These are phyloP conservation scores for Colletotrichum higginsianum DNA, from an alignment of 2,329 filamentous ascomycete species.

Conservation along the genomic window DNA sequence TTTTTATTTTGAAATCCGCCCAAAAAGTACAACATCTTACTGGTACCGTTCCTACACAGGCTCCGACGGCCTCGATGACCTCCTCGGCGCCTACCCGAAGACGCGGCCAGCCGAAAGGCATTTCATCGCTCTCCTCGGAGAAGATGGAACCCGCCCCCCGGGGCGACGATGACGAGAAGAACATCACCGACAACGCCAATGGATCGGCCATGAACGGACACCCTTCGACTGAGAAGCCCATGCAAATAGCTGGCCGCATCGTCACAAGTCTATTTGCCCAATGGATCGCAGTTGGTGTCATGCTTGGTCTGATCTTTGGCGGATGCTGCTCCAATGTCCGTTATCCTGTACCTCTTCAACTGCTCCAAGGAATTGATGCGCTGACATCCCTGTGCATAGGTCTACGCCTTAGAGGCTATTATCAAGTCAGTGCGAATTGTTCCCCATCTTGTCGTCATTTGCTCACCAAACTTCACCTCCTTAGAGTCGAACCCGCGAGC, in stretches of 20 bases:
- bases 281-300: slow-evolving; percentile 75
- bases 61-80: slow-evolving; percentile 52
- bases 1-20: slow-evolving; percentile 6
- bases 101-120: slow-evolving; percentile 44
- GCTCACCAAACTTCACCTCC: slow-evolving; percentile 32
- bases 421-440: slow-evolving; percentile 77
- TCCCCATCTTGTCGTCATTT: slow-evolving; percentile 5
- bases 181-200: background rate
- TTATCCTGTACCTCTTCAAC: slow-evolving; percentile 58
- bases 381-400: slow-evolving; percentile 63
- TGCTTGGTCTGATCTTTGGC: slow-evolving; percentile 91
- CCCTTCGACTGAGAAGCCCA: slow-evolving; percentile 23
- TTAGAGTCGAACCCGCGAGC: slow-evolving; percentile 84
- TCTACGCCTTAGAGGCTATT: slow-evolving; percentile 96
- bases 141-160: slow-evolving; percentile 34
- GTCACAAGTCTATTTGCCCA: slow-evolving; percentile 72
- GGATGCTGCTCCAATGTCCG: slow-evolving; percentile 89
- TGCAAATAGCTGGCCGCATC: slow-evolving; percentile 60
- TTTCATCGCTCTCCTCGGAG: slow-evolving; percentile 31
- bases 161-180: slow-evolving; percentile 22
- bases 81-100: slow-evolving; percentile 64
- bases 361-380: background rate
- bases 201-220: slow-evolving; percentile 19
- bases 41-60: background rate
- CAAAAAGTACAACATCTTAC: slow-evolving; percentile 6